A percentile compares a stretch with the other conserved stretches of the same genome.
phyloP scores from a whole-genome alignment of 1,284 basidiomycete genomes.

The Xerocomus nothofagi region DNA sequence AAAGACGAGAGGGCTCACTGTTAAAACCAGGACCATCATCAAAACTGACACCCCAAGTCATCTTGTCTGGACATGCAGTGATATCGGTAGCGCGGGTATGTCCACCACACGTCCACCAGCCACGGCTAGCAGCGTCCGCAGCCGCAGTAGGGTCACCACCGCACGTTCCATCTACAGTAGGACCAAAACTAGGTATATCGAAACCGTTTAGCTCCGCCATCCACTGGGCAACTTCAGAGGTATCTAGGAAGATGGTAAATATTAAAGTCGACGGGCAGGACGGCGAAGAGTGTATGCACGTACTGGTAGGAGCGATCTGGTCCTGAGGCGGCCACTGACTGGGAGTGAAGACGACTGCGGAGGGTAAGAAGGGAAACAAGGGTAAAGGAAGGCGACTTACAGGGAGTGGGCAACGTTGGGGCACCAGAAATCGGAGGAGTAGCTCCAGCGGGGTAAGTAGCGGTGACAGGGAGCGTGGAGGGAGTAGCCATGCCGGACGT shows the following conservation, averaged over 20 bases:
- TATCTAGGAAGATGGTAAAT: slow-evolving; percentile 39
- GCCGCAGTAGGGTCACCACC: slow-evolving; percentile 57
- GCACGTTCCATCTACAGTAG: slow-evolving; percentile 68
- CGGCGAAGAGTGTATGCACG: slow-evolving; percentile 14
- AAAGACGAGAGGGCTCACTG: slow-evolving; percentile 49
- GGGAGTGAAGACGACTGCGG: slow-evolving; percentile 48
- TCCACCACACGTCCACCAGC: slow-evolving; percentile 91
- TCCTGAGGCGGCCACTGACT: slow-evolving; percentile 71
- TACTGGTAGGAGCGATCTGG: slow-evolving; percentile 62
- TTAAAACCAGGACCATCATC: slow-evolving; percentile 85
- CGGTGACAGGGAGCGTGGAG: slow-evolving; percentile 48
- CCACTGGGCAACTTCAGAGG: slow-evolving; percentile 70
- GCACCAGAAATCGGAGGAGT: slow-evolving; percentile 62
- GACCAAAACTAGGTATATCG: slow-evolving; percentile 63
- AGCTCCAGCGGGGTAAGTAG: slow-evolving; percentile 60
- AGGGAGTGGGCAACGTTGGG: slow-evolving; percentile 59
- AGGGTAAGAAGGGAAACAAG: slow-evolving; percentile 6
- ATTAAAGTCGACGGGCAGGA: not conserved
- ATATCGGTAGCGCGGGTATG: slow-evolving; percentile 68
- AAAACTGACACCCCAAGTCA: slow-evolving; percentile 82
- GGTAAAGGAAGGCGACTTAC: slow-evolving; percentile 41
- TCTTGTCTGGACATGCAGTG: slow-evolving; percentile 74
- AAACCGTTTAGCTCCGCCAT: slow-evolving; percentile 73
- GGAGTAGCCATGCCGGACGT: slow-evolving; percentile 67
- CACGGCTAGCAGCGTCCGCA: slow-evolving; percentile 56